A percentile compares a stretch with the other conserved stretches of the same genome.
These are phyloP conservation scores for Osmozyma mogii DNA, from an alignment of 805 yeast species.

Conservation along the genomic window DNA sequence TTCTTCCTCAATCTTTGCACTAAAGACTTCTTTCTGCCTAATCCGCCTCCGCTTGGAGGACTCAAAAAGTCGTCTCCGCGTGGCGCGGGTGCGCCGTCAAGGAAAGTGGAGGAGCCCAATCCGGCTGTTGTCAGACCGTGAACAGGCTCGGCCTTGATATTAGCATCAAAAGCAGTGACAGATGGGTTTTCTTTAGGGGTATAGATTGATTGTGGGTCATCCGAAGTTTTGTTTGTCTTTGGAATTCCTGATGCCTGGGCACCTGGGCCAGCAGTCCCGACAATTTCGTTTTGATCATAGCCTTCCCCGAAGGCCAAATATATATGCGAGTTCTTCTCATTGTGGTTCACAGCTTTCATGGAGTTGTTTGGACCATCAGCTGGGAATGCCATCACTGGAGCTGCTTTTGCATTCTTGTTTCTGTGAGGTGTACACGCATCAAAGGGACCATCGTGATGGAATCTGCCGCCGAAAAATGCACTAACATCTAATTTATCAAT, in stretches of 20 bases:
- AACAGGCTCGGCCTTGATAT: conserved; percentile 56
- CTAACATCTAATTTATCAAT: conserved; percentile 95
- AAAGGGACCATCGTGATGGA: conserved; percentile 98
- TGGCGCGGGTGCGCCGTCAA: conserved; percentile 94
- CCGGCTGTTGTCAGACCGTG: conserved; percentile 88
- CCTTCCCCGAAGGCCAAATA: conserved; percentile 72
- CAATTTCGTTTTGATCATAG: conserved; percentile 39
- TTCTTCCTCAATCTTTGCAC: conserved; percentile 53
- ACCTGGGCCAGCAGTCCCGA: conserved; percentile 16
- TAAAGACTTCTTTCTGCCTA: conserved; percentile 79
- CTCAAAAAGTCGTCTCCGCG: conserved; percentile 26
- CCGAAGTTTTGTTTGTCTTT: conserved; percentile 13
- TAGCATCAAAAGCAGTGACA: conserved; percentile 64
- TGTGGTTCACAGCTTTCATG: conserved; percentile 59
- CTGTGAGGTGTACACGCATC: conserved; percentile 98
- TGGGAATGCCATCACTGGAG: conserved; percentile 95
- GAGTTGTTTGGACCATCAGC: conserved; percentile 90
- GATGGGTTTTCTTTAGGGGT: conserved; percentile 44
- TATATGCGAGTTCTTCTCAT: conserved; percentile 43
- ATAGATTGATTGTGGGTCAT: conserved; percentile 17
- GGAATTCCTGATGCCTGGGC: conserved; percentile 2
- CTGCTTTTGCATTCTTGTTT: conserved; percentile 63
- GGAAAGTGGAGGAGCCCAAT: conserved; percentile 82
- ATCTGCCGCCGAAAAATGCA: conserved; percentile 86
- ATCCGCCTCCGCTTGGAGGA: conserved; percentile 26